A percentile compares a stretch with the other conserved stretches of the same genome.
These are phyloP conservation scores for Hypomontagnella monticulosa DNA, from an alignment of 495 filamentous ascomycete genomes.

Conservation along the genomic window DNA sequence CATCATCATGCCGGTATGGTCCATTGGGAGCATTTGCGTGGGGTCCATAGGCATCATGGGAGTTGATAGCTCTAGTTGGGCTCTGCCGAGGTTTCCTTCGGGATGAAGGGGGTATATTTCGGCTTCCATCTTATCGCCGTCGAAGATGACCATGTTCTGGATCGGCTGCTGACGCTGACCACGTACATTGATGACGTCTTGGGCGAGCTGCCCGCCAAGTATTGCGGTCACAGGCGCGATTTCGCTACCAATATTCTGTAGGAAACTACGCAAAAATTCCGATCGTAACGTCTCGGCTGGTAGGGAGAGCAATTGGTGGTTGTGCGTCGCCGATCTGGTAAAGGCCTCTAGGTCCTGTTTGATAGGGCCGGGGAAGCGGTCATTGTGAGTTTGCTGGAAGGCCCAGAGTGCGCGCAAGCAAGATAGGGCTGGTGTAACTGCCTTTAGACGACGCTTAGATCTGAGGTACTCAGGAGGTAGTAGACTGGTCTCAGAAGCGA, in stretches of 20 bases:
- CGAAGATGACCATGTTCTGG: conserved; percentile 93
- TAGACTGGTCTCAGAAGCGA: conserved; percentile 76
- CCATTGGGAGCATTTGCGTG: conserved; percentile 30
- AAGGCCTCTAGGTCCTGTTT: conserved; percentile 70
- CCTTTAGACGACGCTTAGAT: conserved; percentile 71
- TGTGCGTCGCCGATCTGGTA: conserved; percentile 77
- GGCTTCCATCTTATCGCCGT: conserved; percentile 80
- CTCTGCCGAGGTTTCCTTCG: conserved; percentile 57
- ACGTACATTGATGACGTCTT: conserved; percentile 97
- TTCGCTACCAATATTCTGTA: conserved; percentile 83
- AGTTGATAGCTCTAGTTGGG: conserved; percentile 42
- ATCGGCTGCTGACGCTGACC: conserved; percentile 90
- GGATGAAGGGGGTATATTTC: conserved; percentile 86
- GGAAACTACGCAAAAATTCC: conserved; percentile 82
- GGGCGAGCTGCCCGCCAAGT: conserved; percentile 86
- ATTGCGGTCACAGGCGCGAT: conserved; percentile 89
- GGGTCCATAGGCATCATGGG: conserved; percentile 34
- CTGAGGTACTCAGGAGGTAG: conserved; percentile 75
- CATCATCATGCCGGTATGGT: conserved; percentile 28
- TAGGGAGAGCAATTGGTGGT: conserved; percentile 78
- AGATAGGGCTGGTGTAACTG: conserved; percentile 81
- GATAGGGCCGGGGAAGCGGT: conserved; percentile 49
- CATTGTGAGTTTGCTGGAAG: conserved; percentile 61
- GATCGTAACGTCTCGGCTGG: conserved; percentile 77
- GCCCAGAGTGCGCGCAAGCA: conserved; percentile 88